Evolutionary conservation across 23 red algal genomes (phyloP).

Genomic region (Cyanidium caldarium): DNA sequence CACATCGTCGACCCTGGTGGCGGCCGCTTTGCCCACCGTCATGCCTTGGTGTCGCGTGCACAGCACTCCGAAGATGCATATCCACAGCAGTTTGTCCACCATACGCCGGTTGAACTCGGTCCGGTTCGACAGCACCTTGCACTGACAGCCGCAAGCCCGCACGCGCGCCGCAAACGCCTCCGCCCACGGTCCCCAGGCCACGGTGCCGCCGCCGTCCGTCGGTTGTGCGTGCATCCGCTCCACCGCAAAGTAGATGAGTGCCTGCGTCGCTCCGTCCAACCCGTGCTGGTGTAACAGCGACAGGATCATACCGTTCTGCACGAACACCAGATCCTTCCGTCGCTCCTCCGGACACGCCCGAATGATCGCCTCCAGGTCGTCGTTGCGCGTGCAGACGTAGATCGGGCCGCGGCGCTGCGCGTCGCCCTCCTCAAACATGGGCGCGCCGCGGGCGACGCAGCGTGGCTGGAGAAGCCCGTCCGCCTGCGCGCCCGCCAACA

Average conservation of each 20-base stretch:
- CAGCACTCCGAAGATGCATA: constrained; percentile 51
- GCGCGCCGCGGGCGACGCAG: too few species aligned
- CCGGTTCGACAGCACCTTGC: constrained; percentile 39
- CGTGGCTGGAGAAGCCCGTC: too few species aligned
- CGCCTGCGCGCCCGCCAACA: constrained; percentile 20
- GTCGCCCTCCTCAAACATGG: constrained; percentile 45
- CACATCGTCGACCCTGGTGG: constrained; percentile 31
- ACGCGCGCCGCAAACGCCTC: constrained; percentile 44
- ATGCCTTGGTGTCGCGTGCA: constrained; percentile 33
- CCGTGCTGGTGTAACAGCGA: constrained; percentile 34
- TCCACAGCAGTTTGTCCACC: constrained; percentile 95
- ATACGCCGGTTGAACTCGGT: constrained; percentile 39
- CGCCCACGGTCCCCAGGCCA: constrained; percentile 71
- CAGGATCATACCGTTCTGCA: constrained; percentile 85
- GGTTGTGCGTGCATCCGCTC: constrained; percentile 37
- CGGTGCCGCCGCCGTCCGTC: constrained; percentile 72
- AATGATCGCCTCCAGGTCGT: constrained; percentile 58
- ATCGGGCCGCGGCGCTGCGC: constrained; percentile 69
- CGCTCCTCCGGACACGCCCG: constrained; percentile 28
- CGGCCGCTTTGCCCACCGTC: constrained; percentile 44
- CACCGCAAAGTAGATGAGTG: constrained; percentile 78
- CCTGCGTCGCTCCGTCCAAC: constrained; percentile 42
- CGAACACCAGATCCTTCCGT: constrained; percentile 64
- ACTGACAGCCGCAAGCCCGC: constrained; percentile 24
- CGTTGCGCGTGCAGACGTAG: constrained; percentile 88